Conservation (phyloP, 345 rosid species). For the Brassica juncea region DNA sequence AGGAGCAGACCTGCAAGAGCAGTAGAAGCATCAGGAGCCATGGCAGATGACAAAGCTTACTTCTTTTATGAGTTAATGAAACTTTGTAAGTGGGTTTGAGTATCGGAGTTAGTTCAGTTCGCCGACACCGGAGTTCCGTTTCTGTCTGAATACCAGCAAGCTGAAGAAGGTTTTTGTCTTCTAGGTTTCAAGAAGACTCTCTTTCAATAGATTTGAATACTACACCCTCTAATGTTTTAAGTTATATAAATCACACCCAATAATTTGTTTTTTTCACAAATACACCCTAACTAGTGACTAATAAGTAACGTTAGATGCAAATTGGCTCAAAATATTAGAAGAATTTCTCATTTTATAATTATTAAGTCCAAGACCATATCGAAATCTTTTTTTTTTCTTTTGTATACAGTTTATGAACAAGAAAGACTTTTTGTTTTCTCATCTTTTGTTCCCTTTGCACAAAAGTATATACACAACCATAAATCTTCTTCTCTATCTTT, state of each 20-base stretch:
- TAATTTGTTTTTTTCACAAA: not conserved
- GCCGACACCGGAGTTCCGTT: slow-evolving; percentile 19
- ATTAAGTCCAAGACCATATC: slow-evolving; percentile 18
- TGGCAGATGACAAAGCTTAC: slow-evolving; percentile 31
- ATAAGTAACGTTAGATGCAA: not conserved
- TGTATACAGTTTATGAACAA: slow-evolving; percentile 30
- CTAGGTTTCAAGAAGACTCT: slow-evolving; percentile 38
- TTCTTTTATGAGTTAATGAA: not conserved
- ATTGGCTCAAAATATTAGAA: not conserved
- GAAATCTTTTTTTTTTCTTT: not conserved
- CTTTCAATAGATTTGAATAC: slow-evolving; percentile 14
- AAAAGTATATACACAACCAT: slow-evolving; percentile 33
- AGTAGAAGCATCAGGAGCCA: slow-evolving; percentile 80
- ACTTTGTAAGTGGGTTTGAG: not conserved
- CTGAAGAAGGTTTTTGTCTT: slow-evolving; percentile 16
- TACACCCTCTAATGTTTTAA: not conserved
- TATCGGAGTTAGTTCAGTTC: slow-evolving; percentile 3
- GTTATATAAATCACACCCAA: slow-evolving; percentile 5
- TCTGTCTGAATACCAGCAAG: slow-evolving; percentile 25
- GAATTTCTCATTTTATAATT: slow-evolving; percentile 18
- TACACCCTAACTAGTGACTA: not conserved
- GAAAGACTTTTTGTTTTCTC: not conserved
- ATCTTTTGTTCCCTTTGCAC: slow-evolving; percentile 23
- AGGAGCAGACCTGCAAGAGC: slow-evolving; percentile 70
- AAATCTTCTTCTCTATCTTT: slow-evolving; percentile 2